Conservation (phyloP, 1,284 basidiomycete species). For the Tausonia pullulans region DNA sequence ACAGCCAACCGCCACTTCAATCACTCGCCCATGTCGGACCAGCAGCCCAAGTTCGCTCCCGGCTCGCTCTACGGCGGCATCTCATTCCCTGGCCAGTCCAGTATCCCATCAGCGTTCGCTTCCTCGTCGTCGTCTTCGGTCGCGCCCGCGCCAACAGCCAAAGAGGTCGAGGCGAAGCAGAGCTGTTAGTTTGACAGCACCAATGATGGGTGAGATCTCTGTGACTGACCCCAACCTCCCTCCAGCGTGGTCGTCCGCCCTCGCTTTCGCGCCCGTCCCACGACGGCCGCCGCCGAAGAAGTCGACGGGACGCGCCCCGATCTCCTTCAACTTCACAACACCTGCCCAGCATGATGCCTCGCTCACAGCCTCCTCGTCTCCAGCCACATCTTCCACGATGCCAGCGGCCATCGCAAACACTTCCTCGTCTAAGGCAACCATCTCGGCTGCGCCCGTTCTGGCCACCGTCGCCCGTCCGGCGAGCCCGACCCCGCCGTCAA, state of each 20-base stretch:
- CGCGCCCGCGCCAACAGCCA: background rate
- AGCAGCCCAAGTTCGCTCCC: constrained; percentile 1
- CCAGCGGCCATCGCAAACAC: too few species aligned
- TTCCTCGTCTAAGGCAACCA: background rate
- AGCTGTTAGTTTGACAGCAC: background rate
- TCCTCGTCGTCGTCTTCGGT: background rate
- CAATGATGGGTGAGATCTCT: too few species aligned
- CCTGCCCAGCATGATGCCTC: background rate
- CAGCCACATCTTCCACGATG: too few species aligned
- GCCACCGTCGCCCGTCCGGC: background rate
- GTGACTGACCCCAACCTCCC: background rate
- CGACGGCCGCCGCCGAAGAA: constrained; percentile 2
- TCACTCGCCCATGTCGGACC: background rate
- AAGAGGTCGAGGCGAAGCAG: background rate
- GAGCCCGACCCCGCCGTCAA: background rate
- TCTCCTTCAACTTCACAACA: constrained; percentile 7
- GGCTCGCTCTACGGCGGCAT: constrained; percentile 15
- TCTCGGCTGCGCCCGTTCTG: constrained; percentile 7
- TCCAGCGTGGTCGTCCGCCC: constrained; percentile 14
- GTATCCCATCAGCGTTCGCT: background rate
- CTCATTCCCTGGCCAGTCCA: background rate
- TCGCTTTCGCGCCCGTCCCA: constrained; percentile 14
- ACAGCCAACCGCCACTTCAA: background rate
- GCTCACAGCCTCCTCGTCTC: constrained; percentile 1
- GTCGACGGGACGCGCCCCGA: constrained; percentile 5